These are phyloP conservation scores for Pulicaria dysenterica DNA, from an alignment of 129 eudicot genomes.

Conservation along the genomic window DNA sequence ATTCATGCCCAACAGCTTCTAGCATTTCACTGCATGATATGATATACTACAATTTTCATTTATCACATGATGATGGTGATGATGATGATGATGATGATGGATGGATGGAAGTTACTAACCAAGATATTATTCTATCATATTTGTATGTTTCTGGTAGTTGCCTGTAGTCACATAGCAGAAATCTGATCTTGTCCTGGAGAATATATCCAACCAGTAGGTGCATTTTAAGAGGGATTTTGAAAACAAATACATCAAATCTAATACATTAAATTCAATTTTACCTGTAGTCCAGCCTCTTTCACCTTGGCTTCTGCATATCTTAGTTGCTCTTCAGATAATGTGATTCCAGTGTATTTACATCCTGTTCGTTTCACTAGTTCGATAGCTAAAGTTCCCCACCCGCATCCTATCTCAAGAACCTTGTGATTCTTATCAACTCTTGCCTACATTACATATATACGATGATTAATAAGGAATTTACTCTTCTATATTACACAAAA, in stretches of 20 bases:
- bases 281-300: constrained; percentile 90
- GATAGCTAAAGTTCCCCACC: constrained; percentile 93
- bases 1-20: constrained; percentile 97
- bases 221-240: background rate
- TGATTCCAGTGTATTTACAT: constrained; percentile 95
- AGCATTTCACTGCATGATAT: constrained; percentile 69
- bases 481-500: background rate
- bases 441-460: constrained; percentile 48
- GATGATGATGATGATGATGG: no score
- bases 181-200: constrained; percentile 62
- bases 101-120: constrained; percentile 45
- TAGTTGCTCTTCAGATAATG: constrained; percentile 80
- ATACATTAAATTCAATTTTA: no score
- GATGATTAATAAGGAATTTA: background rate
- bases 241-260: no score
- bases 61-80: background rate
- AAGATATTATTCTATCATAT: constrained; percentile 85
- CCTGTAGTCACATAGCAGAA: constrained; percentile 82
- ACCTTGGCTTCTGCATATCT: constrained; percentile 75
- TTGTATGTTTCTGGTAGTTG: constrained; percentile 59
- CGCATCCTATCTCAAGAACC: constrained; percentile 89
- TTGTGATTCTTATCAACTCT: constrained; percentile 61
- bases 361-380: constrained; percentile 83
- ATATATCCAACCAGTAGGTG: no score
- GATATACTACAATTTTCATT: no score